phyloP scores from a whole-genome alignment of 2,329 filamentous ascomycete genomes.

The Stachybotrys chartarum region DNA sequence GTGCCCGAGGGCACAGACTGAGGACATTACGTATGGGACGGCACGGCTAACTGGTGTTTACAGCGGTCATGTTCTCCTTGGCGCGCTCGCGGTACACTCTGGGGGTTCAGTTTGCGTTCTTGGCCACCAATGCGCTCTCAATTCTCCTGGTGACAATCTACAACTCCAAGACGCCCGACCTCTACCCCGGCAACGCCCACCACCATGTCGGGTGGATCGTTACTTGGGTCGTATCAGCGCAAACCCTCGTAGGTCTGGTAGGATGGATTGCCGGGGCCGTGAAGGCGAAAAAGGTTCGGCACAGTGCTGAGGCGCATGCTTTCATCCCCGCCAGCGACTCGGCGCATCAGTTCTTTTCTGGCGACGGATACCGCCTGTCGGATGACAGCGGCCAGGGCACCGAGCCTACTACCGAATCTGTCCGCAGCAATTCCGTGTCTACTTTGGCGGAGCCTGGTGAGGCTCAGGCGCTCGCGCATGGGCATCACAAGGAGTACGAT shows the following conservation, averaged over 20 bases:
- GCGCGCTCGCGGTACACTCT: conserved; percentile 70
- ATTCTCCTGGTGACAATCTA: conserved; percentile 63
- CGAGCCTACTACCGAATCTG: conserved; percentile 59
- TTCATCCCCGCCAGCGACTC: conserved; percentile 55
- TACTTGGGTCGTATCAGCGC: conserved; percentile 63
- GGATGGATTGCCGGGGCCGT: conserved; percentile 43
- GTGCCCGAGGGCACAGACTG: no score
- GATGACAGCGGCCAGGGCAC: conserved; percentile 71
- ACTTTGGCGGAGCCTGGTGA: conserved; percentile 29
- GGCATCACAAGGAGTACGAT: conserved; percentile 39
- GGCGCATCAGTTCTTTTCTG: conserved; percentile 30
- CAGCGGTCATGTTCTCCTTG: conserved; percentile 81
- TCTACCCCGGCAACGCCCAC: conserved; percentile 85
- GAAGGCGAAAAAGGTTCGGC: not conserved
- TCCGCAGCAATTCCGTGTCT: conserved; percentile 58
- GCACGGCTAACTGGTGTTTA: conserved; percentile 4
- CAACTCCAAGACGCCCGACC: conserved; percentile 72
- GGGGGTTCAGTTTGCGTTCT: conserved; percentile 59
- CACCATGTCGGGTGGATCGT: conserved; percentile 82
- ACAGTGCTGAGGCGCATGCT: conserved; percentile 40
- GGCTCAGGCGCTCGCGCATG: not conserved
- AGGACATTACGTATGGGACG: not conserved
- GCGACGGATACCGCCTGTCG: conserved; percentile 47
- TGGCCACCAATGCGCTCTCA: conserved; percentile 56
- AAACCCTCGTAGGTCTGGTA: conserved; percentile 62